Percentiles rank a stretch among this genome's conserved stretches.
phyloP scores from a whole-genome alignment of 2,329 filamentous ascomycete species.

The Chrysoporthe austroafricana region DNA sequence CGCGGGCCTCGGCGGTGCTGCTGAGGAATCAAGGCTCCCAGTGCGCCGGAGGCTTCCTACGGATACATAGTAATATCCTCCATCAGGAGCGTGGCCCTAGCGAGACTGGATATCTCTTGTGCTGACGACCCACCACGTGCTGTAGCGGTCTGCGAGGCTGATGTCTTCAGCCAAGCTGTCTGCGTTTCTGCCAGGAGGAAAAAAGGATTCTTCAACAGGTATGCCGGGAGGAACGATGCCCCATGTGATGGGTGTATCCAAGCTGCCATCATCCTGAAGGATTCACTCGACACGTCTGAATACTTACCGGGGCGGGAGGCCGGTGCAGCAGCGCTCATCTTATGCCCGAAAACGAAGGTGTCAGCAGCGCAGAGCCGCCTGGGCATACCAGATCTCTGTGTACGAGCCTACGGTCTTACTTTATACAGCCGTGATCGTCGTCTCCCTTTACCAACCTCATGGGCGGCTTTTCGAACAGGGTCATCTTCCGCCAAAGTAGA shows the following conservation, averaged over 20 bases:
- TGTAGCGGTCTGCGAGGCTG: slow-evolving; percentile 2
- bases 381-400: slow-evolving; percentile 4
- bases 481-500: background rate
- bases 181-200: background rate
- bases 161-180: background rate
- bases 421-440: slow-evolving; percentile 7
- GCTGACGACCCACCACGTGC: background rate
- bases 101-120: background rate
- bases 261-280: background rate
- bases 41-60: background rate
- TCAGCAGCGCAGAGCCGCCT: slow-evolving; percentile 21
- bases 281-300: background rate
- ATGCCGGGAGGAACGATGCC: too few species aligned
- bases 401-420: slow-evolving; percentile 5
- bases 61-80: background rate
- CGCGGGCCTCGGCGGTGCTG: too few species aligned
- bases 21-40: background rate
- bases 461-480: background rate
- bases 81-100: background rate
- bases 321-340: slow-evolving; percentile 10
- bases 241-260: background rate
- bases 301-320: slow-evolving; percentile 8
- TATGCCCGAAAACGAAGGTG: slow-evolving; percentile 11
- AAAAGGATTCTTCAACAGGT: background rate
- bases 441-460: background rate